A percentile compares a stretch with the other conserved stretches of the same genome.
phyloP scores from a whole-genome alignment of 768 basidiomycete species.

The Sutorius australiensis region DNA sequence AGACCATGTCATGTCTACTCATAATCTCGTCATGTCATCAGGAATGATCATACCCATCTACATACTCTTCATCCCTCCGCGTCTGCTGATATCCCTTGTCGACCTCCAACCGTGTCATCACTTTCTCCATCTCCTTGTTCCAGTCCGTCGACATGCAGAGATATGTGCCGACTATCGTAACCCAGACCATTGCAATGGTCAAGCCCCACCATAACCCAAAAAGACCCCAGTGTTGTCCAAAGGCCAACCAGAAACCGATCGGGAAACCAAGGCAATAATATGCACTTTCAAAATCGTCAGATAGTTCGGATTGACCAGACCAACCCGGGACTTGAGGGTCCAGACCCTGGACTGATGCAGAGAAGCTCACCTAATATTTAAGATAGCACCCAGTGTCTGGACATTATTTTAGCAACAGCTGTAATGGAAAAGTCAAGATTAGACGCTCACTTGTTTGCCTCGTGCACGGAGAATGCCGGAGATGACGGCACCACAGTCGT shows the following conservation, averaged over 20 bases:
- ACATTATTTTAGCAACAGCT: not conserved
- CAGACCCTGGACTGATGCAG: not conserved
- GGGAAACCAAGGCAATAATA: slow-evolving; percentile 86
- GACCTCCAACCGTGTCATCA: slow-evolving; percentile 46
- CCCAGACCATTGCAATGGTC: slow-evolving; percentile 40
- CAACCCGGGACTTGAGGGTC: no score
- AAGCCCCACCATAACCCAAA: slow-evolving; percentile 85
- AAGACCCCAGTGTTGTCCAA: slow-evolving; percentile 55
- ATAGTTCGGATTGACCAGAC: no score
- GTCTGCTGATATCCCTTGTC: slow-evolving; percentile 31
- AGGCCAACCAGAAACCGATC: slow-evolving; percentile 74
- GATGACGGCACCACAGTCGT: slow-evolving; percentile 67
- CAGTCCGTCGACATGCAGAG: slow-evolving; percentile 64
- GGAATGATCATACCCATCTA: not conserved
- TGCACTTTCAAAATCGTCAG: slow-evolving; percentile 34
- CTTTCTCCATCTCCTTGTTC: slow-evolving; percentile 65
- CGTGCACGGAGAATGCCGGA: slow-evolving; percentile 78
- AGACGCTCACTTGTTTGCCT: slow-evolving; percentile 61
- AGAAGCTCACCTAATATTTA: slow-evolving; percentile 62
- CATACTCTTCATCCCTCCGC: not conserved
- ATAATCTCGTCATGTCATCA: not conserved
- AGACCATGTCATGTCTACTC: not conserved
- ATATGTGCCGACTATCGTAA: slow-evolving; percentile 20
- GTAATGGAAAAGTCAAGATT: not conserved
- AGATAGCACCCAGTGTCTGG: slow-evolving; percentile 70